Conservation (phyloP, 2,329 filamentous ascomycete genomes). For the Aspergillus texensis region DNA sequence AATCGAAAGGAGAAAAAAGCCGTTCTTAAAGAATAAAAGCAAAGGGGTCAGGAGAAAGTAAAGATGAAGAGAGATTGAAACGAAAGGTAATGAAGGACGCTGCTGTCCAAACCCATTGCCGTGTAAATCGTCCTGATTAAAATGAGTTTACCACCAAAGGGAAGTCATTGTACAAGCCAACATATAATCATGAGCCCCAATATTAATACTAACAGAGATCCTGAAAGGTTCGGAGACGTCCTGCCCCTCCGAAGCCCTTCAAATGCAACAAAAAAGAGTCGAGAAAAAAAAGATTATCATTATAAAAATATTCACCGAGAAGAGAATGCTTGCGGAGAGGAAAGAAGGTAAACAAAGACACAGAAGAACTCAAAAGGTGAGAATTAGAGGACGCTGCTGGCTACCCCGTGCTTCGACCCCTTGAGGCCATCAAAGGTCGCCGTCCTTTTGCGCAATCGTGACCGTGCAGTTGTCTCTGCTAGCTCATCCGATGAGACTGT, state of each 20-base stretch:
- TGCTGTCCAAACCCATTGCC: constrained; percentile 11
- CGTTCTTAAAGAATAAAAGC: neutral
- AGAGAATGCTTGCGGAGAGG: neutral
- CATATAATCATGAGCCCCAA: constrained; percentile 22
- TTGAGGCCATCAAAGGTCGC: constrained; percentile 36
- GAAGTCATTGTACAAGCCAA: constrained; percentile 28
- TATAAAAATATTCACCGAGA: constrained; percentile 9
- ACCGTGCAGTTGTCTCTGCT: constrained; percentile 28
- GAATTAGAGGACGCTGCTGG: constrained; percentile 44
- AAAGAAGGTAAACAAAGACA: constrained; percentile 1
- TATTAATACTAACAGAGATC: constrained; percentile 17
- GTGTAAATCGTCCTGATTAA: constrained; percentile 11
- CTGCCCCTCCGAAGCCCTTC: constrained; percentile 31
- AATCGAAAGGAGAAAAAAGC: neutral
- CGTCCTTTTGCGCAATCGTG: constrained; percentile 42
- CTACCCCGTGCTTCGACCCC: constrained; percentile 40
- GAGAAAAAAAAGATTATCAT: constrained; percentile 5
- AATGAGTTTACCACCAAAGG: constrained; percentile 23
- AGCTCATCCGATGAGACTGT: constrained; percentile 30
- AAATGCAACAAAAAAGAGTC: constrained; percentile 5
- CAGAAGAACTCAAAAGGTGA: neutral
- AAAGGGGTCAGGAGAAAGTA: neutral
- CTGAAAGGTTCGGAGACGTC: constrained; percentile 31
- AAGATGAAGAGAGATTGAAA: neutral
- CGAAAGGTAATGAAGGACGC: constrained; percentile 8